Percentiles rank a stretch among this genome's conserved stretches.
Conservation (phyloP, 441 rosid genomes). For the Gossypium trilobum region DNA sequence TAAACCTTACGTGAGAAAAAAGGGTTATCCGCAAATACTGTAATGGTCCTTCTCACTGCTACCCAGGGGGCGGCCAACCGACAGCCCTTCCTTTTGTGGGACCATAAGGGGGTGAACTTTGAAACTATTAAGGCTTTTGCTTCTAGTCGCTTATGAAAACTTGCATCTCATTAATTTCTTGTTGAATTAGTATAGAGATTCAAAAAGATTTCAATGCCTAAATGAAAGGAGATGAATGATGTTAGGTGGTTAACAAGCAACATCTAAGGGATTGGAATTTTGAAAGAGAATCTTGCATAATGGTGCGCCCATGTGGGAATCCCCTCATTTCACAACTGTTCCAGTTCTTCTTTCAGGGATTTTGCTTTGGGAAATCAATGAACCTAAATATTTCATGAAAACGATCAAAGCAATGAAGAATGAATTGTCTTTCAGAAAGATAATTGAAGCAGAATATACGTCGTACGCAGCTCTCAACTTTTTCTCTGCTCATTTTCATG, state of each 20-base stretch:
- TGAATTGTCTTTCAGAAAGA: neutral
- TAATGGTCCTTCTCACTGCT: slow-evolving; percentile 37
- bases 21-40: slow-evolving; percentile 25
- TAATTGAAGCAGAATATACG: neutral
- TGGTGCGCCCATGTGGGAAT: slow-evolving; percentile 5
- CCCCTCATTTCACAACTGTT: neutral
- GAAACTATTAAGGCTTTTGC: no score
- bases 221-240: neutral
- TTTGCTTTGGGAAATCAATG: neutral
- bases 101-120: neutral
- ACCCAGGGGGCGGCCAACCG: slow-evolving; percentile 48
- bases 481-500: slow-evolving; percentile 8
- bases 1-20: slow-evolving; percentile 27
- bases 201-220: neutral
- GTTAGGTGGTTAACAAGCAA: neutral
- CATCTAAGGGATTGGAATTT: neutral
- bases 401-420: neutral
- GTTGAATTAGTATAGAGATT: neutral
- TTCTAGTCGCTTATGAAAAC: neutral
- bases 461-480: neutral
- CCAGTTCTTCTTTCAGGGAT: neutral
- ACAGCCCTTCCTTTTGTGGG: slow-evolving; percentile 26
- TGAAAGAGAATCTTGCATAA: neutral
- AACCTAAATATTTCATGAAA: neutral
- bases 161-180: slow-evolving; percentile 11